Conservation (phyloP, 345 rosid species). For the Salix purpurea region DNA sequence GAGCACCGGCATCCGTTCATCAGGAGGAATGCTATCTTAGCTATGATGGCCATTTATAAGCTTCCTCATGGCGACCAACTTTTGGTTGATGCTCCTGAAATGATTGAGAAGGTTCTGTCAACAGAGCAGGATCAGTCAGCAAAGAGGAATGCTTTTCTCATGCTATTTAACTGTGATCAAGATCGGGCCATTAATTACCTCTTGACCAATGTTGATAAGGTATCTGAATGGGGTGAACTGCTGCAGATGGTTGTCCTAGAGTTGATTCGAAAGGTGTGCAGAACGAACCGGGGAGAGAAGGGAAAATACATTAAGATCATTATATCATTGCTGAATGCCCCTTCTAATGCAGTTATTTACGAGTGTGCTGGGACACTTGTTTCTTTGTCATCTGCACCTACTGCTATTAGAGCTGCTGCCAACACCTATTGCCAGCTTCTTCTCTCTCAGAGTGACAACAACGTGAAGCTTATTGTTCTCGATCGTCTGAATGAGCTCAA, state of each 20-base stretch:
- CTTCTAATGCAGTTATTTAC: slow-evolving; percentile 64
- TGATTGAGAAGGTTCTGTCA: slow-evolving; percentile 65
- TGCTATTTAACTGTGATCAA: slow-evolving; percentile 72
- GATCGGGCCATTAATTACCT: slow-evolving; percentile 61
- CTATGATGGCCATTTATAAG: slow-evolving; percentile 67
- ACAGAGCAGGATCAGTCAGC: slow-evolving; percentile 71
- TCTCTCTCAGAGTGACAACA: slow-evolving; percentile 82
- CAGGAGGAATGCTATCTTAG: slow-evolving; percentile 67
- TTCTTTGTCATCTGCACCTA: slow-evolving; percentile 84
- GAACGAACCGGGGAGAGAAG: slow-evolving; percentile 57
- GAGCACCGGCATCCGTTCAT: slow-evolving; percentile 72
- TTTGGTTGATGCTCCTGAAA: slow-evolving; percentile 69
- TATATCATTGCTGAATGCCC: slow-evolving; percentile 65
- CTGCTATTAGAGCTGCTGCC: slow-evolving; percentile 81
- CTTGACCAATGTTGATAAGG: slow-evolving; percentile 59
- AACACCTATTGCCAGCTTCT: slow-evolving; percentile 81
- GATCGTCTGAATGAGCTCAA: slow-evolving; percentile 76
- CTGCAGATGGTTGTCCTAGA: slow-evolving; percentile 78
- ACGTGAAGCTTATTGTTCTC: slow-evolving; percentile 82
- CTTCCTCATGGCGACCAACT: slow-evolving; percentile 75
- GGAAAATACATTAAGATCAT: slow-evolving; percentile 72
- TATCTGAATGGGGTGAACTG: slow-evolving; percentile 67
- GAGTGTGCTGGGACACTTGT: slow-evolving; percentile 81
- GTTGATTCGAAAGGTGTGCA: slow-evolving; percentile 67
- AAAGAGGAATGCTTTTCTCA: slow-evolving; percentile 73